These are phyloP conservation scores for Colletotrichum eremochloae DNA, from an alignment of 2,329 filamentous ascomycete species.

Conservation along the genomic window DNA sequence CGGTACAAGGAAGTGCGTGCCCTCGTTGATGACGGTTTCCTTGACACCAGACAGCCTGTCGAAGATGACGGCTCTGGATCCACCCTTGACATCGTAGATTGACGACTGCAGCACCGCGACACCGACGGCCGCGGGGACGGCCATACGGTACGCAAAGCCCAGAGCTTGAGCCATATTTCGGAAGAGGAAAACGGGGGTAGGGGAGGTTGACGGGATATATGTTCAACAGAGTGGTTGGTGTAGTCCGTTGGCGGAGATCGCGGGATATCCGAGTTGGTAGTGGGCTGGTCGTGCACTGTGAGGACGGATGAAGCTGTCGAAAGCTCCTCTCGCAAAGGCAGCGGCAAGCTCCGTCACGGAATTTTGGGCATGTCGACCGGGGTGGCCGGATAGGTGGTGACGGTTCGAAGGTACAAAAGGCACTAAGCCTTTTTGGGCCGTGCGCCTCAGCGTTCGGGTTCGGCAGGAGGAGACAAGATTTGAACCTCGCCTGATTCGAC, in stretches of 20 bases:
- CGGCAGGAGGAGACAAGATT: conserved; percentile 48
- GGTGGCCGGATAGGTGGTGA: conserved; percentile 31
- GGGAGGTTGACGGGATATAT: neutral
- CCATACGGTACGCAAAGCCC: conserved; percentile 73
- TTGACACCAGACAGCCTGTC: conserved; percentile 93
- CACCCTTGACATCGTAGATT: conserved; percentile 97
- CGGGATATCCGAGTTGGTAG: conserved; percentile 30
- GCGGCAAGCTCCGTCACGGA: conserved; percentile 41
- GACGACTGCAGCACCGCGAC: conserved; percentile 79
- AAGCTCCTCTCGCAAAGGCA: conserved; percentile 34
- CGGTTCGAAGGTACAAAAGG: conserved; percentile 23
- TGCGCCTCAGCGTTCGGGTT: conserved; percentile 41
- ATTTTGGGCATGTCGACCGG: conserved; percentile 38
- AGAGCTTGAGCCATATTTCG: conserved; percentile 64
- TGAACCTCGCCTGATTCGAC: conserved; percentile 44
- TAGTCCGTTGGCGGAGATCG: conserved; percentile 14
- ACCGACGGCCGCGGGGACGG: conserved; percentile 80
- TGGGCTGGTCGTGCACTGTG: conserved; percentile 20
- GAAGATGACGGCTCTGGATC: conserved; percentile 96
- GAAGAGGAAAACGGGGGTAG: neutral
- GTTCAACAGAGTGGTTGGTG: neutral
- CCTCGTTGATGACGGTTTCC: conserved; percentile 92
- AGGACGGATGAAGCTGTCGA: conserved; percentile 37
- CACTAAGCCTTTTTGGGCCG: conserved; percentile 52
- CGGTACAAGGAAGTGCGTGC: conserved; percentile 94